Conservation (phyloP, 1,284 basidiomycete genomes). For the Ceratobasidium sp. region DNA sequence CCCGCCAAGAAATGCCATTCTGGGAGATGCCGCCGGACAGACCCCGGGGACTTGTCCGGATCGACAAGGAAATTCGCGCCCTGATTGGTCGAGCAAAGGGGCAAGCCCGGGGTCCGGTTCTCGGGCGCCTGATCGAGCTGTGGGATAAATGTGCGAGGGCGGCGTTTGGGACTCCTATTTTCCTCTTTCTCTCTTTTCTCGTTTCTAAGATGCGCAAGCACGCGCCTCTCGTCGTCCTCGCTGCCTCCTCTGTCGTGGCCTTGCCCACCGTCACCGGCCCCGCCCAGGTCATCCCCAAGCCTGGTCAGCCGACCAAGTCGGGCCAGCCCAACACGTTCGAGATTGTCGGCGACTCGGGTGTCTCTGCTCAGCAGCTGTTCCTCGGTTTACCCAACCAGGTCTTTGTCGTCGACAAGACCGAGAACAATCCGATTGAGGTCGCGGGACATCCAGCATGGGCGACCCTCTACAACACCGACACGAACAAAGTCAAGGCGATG, state of each 20-base stretch:
- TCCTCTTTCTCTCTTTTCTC: not conserved
- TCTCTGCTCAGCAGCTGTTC: constrained; percentile 57
- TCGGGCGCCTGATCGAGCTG: too few species aligned
- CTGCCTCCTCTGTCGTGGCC: constrained; percentile 46
- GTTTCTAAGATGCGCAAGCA: constrained; percentile 24
- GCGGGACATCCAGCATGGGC: constrained; percentile 49
- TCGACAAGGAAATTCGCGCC: too few species aligned
- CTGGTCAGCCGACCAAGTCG: constrained; percentile 45
- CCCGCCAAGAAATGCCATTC: too few species aligned
- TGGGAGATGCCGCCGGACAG: too few species aligned
- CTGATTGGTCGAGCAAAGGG: too few species aligned
- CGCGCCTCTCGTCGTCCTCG: constrained; percentile 34
- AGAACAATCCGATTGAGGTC: constrained; percentile 49
- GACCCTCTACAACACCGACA: constrained; percentile 59
- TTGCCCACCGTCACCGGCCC: constrained; percentile 26
- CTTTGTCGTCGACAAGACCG: constrained; percentile 49
- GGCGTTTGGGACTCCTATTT: not conserved
- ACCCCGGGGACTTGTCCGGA: too few species aligned
- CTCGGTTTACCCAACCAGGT: constrained; percentile 49
- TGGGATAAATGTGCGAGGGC: too few species aligned
- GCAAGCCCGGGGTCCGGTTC: too few species aligned
- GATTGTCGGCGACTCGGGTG: constrained; percentile 58
- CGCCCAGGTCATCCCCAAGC: constrained; percentile 33
- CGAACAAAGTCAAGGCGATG: constrained; percentile 60
- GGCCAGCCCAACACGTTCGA: constrained; percentile 55